phyloP scores from a whole-genome alignment of 306 rosid species.

The Phaseolus lunatus region DNA sequence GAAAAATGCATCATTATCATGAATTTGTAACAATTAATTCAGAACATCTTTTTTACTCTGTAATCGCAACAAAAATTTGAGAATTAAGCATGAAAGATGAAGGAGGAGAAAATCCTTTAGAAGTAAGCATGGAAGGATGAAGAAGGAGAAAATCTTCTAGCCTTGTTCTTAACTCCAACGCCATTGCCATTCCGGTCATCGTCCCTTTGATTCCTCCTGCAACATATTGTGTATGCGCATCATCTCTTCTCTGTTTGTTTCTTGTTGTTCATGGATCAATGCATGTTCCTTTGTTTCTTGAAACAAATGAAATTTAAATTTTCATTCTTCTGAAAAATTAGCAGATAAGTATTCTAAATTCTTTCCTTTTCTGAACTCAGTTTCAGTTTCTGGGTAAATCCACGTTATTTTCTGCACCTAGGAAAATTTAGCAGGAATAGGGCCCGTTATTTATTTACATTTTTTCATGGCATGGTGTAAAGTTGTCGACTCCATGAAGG shows the following conservation, averaged over 20 bases:
- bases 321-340: not conserved
- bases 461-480: not conserved
- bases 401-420: not conserved
- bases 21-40: no score
- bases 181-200: not conserved
- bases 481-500: not conserved
- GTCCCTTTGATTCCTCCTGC: not conserved
- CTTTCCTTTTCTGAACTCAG: conserved; percentile 5
- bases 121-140: no score
- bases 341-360: not conserved
- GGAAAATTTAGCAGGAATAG: not conserved
- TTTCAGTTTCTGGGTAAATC: conserved; percentile 18
- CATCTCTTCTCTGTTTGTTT: not conserved
- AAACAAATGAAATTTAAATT: not conserved
- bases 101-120: no score
- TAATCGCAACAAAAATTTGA: no score
- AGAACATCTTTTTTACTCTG: no score
- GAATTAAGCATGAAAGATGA: no score
- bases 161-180: no score
- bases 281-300: conserved; percentile 6
- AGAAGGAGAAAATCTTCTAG: no score
- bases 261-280: conserved; percentile 34
- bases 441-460: not conserved
- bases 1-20: no score
- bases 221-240: not conserved